Conservation (phyloP, 2,329 filamentous ascomycete species). For the Cryoendolithus antarcticus region DNA sequence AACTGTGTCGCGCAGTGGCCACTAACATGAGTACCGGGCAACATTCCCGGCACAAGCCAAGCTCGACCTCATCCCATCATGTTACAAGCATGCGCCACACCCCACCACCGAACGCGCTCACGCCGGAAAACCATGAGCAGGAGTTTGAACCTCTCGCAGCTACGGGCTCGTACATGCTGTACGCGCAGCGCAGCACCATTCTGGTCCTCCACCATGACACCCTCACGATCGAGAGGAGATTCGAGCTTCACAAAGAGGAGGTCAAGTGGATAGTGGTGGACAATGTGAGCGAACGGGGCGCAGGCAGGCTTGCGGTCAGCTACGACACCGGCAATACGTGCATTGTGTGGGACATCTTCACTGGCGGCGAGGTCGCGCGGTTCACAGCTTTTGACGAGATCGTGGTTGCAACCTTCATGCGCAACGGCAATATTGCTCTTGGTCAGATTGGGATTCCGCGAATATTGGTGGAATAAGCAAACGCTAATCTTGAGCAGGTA, state of each 20-base stretch:
- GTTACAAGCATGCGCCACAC: conserved; percentile 21
- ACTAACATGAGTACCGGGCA: conserved; percentile 33
- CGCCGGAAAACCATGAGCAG: conserved; percentile 34
- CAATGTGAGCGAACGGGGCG: conserved; percentile 76
- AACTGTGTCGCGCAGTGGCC: conserved; percentile 8
- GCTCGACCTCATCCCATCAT: conserved; percentile 22
- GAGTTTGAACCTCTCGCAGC: conserved; percentile 79
- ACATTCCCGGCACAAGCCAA: conserved; percentile 28
- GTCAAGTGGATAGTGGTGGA: conserved; percentile 78
- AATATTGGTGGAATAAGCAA: not conserved
- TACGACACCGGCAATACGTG: conserved; percentile 85
- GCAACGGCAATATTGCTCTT: conserved; percentile 91
- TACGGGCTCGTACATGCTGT: conserved; percentile 81
- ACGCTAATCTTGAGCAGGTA: conserved; percentile 45
- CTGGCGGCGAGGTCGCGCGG: conserved; percentile 78
- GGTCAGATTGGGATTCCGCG: conserved; percentile 45
- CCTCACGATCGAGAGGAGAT: conserved; percentile 74
- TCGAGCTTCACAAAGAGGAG: conserved; percentile 71
- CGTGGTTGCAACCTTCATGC: conserved; percentile 83
- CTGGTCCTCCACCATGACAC: conserved; percentile 89
- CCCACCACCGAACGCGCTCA: conserved; percentile 32
- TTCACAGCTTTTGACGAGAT: conserved; percentile 86
- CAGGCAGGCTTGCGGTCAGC: conserved; percentile 77
- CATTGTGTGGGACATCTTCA: conserved; percentile 93
- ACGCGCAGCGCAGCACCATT: conserved; percentile 68